A percentile compares a stretch with the other conserved stretches of the same genome.
Evolutionary conservation across 345 rosid species (phyloP).

Genomic region (Gossypium herbaceum): DNA sequence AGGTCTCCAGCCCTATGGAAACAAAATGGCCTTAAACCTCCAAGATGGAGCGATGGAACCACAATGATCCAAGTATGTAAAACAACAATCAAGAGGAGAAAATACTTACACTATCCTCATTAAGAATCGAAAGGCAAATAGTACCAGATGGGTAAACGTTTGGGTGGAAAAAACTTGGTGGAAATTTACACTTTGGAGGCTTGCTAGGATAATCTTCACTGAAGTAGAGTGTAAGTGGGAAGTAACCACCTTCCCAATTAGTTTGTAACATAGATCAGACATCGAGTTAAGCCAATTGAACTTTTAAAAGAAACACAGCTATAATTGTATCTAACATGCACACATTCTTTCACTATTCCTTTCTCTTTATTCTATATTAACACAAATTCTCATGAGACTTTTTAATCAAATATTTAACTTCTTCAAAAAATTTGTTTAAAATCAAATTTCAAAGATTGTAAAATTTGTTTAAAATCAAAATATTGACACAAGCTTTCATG

Average conservation of each 20-base stretch:
- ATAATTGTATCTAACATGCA: neutral
- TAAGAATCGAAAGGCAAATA: slow-evolving; percentile 81
- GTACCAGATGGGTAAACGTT: slow-evolving; percentile 93
- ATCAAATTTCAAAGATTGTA: neutral
- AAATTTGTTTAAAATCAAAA: too few species aligned
- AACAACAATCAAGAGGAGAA: neutral
- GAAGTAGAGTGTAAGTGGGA: slow-evolving; percentile 69
- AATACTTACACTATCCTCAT: slow-evolving; percentile 70
- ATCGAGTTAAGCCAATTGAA: neutral
- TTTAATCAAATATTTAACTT: neutral
- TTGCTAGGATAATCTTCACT: slow-evolving; percentile 90
- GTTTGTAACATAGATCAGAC: slow-evolving; percentile 38
- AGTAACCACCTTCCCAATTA: slow-evolving; percentile 89
- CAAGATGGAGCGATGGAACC: neutral
- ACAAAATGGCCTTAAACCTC: slow-evolving; percentile 7
- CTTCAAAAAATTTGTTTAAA: neutral
- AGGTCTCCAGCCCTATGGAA: slow-evolving; percentile 84
- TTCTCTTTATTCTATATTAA: neutral
- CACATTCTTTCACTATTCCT: neutral
- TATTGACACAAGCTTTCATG: too few species aligned
- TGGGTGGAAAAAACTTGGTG: slow-evolving; percentile 79
- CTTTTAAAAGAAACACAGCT: neutral
- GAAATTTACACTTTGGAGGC: slow-evolving; percentile 85
- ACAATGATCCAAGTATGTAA: neutral
- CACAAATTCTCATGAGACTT: neutral